A percentile compares a stretch with the other conserved stretches of the same genome.
Conservation (phyloP, 257 asterid genomes). For the Lycium ferocissimum region DNA sequence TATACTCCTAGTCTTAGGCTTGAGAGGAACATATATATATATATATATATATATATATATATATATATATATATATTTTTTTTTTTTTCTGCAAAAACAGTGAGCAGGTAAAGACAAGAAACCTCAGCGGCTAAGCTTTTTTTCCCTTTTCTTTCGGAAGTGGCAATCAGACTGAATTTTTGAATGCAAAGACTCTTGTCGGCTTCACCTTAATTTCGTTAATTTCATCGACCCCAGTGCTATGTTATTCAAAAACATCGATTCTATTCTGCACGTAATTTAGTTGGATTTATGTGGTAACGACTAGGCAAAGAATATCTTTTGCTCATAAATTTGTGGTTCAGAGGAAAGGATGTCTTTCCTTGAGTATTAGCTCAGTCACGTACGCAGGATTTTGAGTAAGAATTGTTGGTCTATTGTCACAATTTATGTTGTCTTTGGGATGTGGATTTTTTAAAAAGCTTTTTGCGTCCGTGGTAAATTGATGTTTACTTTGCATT, state of each 20-base stretch:
- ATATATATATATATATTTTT: conserved; percentile 15
- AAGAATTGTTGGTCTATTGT: not conserved
- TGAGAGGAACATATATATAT: not conserved
- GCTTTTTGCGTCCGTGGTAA: too few relatives aligned
- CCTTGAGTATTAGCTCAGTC: not conserved
- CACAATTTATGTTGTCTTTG: too few relatives aligned
- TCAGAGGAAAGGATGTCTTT: too few relatives aligned
- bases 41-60: conserved; percentile 11
- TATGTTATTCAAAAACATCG: not conserved
- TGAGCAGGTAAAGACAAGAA: conserved; percentile 18
- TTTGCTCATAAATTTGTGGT: too few relatives aligned
- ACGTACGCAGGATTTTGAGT: not conserved
- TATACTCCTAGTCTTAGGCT: not conserved
- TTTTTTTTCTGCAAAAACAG: conserved; percentile 7
- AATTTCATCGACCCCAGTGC: not conserved
- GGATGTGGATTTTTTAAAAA: not conserved
- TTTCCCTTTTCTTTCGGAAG: conserved; percentile 30
- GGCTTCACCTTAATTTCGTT: not conserved
- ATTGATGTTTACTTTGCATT: too few relatives aligned
- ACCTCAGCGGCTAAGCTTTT: not conserved
- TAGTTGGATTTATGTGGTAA: not conserved
- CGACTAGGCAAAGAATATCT: not conserved
- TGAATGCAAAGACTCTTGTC: conserved; percentile 19
- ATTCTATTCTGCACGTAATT: not conserved
- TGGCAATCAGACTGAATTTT: conserved; percentile 28